Percentiles rank a stretch among this genome's conserved stretches.
These are phyloP conservation scores for Phytophthora foliorum DNA, from an alignment of 352 stramenopile genomes.

Conservation along the genomic window DNA sequence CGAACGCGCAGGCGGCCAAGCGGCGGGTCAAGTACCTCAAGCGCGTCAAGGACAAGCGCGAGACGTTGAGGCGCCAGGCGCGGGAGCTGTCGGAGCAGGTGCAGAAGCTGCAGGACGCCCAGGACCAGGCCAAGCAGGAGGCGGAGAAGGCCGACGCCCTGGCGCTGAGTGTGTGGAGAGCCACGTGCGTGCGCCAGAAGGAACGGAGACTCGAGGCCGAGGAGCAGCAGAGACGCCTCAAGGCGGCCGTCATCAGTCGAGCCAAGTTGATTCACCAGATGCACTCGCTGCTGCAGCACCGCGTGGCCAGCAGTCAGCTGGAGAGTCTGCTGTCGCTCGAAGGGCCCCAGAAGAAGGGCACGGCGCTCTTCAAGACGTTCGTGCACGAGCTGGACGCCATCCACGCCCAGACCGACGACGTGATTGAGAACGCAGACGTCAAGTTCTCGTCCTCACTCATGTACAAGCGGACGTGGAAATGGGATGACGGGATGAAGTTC, in stretches of 20 bases:
- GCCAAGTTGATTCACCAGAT: slow-evolving; percentile 38
- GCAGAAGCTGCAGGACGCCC: slow-evolving; percentile 13
- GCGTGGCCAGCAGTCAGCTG: slow-evolving; percentile 17
- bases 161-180: slow-evolving; percentile 26
- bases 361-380: slow-evolving; percentile 41
- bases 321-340: slow-evolving; percentile 28
- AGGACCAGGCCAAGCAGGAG: slow-evolving; percentile 21
- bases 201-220: slow-evolving; percentile 35
- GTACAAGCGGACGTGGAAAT: slow-evolving; percentile 33
- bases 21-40: slow-evolving; percentile 34
- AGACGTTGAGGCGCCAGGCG: slow-evolving; percentile 20
- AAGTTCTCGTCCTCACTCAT: slow-evolving; percentile 29
- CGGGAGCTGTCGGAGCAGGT: slow-evolving; percentile 14
- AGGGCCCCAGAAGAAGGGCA: slow-evolving; percentile 24
- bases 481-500: slow-evolving; percentile 26
- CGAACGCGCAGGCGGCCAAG: slow-evolving; percentile 39
- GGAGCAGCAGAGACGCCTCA: slow-evolving; percentile 32
- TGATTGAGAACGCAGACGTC: slow-evolving; percentile 28
- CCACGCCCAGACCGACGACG: slow-evolving; percentile 36
- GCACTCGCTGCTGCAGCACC: slow-evolving; percentile 32
- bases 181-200: slow-evolving; percentile 33
- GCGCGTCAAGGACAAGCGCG: slow-evolving; percentile 35
- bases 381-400: slow-evolving; percentile 39
- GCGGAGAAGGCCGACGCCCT: slow-evolving; percentile 26
- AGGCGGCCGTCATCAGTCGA: slow-evolving; percentile 30